Conservation (phyloP, 2,329 filamentous ascomycete genomes). For the Aspergillus udagawae region DNA sequence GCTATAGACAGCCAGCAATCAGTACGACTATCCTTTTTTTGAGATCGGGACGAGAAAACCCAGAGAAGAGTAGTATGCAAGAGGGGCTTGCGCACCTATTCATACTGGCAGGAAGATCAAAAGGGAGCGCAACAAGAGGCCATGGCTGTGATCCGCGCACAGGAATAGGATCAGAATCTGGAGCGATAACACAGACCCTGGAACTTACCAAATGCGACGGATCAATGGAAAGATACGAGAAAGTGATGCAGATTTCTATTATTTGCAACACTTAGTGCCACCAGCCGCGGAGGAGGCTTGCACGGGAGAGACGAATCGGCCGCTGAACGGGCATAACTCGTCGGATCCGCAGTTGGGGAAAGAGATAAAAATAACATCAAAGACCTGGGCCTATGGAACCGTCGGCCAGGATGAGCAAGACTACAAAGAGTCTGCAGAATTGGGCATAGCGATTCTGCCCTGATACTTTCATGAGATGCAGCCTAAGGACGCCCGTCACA, state of each 20-base stretch:
- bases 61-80: background rate
- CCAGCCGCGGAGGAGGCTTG: constrained; percentile 16
- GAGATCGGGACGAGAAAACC: background rate
- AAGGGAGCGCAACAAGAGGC: constrained; percentile 22
- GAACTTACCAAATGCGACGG: constrained; percentile 14
- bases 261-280: constrained; percentile 24
- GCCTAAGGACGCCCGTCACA: constrained; percentile 28
- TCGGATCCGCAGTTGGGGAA: constrained; percentile 15
- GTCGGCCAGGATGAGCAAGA: background rate
- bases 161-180: constrained; percentile 14
- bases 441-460: constrained; percentile 4
- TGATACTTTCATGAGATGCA: constrained; percentile 20
- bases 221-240: constrained; percentile 12
- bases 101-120: constrained; percentile 31
- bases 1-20: constrained; percentile 22
- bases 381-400: background rate
- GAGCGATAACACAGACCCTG: constrained; percentile 10
- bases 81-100: constrained; percentile 32
- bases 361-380: constrained; percentile 23
- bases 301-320: constrained; percentile 8
- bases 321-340: constrained; percentile 9
- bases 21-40: constrained; percentile 15
- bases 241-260: constrained; percentile 23
- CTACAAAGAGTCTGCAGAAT: constrained; percentile 15
- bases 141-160: constrained; percentile 23